These are phyloP conservation scores for Phialophora expanda DNA, from an alignment of 2,329 filamentous ascomycete genomes.

Conservation along the genomic window DNA sequence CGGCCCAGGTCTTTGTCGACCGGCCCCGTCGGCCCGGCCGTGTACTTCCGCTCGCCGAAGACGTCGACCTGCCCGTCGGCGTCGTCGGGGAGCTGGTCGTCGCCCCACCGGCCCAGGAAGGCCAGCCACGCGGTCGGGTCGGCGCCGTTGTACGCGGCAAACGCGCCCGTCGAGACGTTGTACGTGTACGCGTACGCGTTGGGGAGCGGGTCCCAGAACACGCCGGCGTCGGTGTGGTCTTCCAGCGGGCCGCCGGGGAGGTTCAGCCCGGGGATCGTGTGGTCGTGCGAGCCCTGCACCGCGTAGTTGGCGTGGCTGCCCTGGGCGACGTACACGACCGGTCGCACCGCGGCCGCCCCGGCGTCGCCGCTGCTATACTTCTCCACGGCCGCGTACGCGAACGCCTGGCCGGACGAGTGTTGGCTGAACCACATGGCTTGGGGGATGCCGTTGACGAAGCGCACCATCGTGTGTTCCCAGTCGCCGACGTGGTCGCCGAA, in stretches of 20 bases:
- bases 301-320: constrained; percentile 71
- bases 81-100: constrained; percentile 61
- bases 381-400: constrained; percentile 58
- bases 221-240: constrained; percentile 61
- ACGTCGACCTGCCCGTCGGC: constrained; percentile 49
- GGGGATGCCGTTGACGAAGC: constrained; percentile 63
- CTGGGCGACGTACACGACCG: constrained; percentile 63
- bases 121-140: constrained; percentile 60
- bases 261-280: constrained; percentile 66
- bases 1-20: constrained; percentile 64
- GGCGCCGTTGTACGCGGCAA: constrained; percentile 53
- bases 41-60: constrained; percentile 62
- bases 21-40: constrained; percentile 65
- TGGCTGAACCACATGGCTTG: constrained; percentile 67
- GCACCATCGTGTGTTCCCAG: constrained; percentile 58
- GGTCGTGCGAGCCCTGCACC: constrained; percentile 62
- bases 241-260: constrained; percentile 58
- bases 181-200: constrained; percentile 64
- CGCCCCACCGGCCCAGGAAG: constrained; percentile 67
- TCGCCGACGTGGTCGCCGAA: constrained; percentile 68
- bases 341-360: constrained; percentile 52
- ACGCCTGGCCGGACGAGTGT: constrained; percentile 67
- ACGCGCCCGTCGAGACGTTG: constrained; percentile 49
- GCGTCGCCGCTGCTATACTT: constrained; percentile 54
- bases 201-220: constrained; percentile 65